Conservation (phyloP, 805 yeast genomes). For the Barnettozyma sp. region DNA sequence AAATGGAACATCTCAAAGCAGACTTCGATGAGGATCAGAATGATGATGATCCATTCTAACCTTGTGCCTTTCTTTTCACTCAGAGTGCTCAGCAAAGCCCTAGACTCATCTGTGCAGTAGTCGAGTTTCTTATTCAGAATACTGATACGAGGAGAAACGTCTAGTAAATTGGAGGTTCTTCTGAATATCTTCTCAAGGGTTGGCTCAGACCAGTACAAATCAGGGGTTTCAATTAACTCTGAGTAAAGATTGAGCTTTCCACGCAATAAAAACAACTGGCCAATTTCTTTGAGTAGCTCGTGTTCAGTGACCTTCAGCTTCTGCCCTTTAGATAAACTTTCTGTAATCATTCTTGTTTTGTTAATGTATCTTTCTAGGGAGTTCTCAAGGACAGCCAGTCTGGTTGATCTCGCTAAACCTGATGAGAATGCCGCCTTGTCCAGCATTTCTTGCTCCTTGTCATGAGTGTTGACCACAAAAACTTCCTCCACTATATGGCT, state of each 20-base stretch:
- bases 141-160: constrained; percentile 67
- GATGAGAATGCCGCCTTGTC: constrained; percentile 87
- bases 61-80: constrained; percentile 71
- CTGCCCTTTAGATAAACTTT: constrained; percentile 56
- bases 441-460: constrained; percentile 41
- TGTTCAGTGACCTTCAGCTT: constrained; percentile 44
- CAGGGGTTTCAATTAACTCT: constrained; percentile 88
- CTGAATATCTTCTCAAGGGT: constrained; percentile 70
- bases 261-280: constrained; percentile 64
- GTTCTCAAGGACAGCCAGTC: constrained; percentile 71
- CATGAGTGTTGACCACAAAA: constrained; percentile 52
- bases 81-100: constrained; percentile 66
- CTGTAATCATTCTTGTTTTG: constrained; percentile 58
- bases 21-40: constrained; percentile 79
- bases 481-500: constrained; percentile 61
- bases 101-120: constrained; percentile 83
- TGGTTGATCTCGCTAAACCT: constrained; percentile 81
- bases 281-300: constrained; percentile 64
- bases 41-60: constrained; percentile 83
- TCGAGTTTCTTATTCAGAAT: constrained; percentile 82
- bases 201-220: constrained; percentile 90
- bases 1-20: constrained; percentile 74
- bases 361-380: constrained; percentile 63
- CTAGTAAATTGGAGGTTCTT: constrained; percentile 62
- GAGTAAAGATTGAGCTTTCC: constrained; percentile 82